Evolutionary conservation across 495 filamentous ascomycete species (phyloP).

Genomic region (Gamarada debralockiae): DNA sequence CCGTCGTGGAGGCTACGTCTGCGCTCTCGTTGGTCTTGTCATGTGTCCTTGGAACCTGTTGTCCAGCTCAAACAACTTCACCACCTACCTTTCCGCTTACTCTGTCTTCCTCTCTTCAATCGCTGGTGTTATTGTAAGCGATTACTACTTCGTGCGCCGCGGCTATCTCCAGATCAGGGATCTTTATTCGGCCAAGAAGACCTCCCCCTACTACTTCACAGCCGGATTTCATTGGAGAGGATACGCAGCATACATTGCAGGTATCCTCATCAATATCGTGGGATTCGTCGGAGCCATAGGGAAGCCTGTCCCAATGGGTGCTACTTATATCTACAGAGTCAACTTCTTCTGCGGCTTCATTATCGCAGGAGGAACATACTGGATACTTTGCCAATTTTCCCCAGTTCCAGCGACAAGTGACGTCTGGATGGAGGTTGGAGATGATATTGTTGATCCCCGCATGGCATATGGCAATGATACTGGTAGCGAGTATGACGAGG

Average conservation of each 20-base stretch:
- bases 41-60: constrained; percentile 92
- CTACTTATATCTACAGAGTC: constrained; percentile 82
- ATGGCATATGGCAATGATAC: constrained; percentile 40
- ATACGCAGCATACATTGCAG: constrained; percentile 78
- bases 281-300: constrained; percentile 86
- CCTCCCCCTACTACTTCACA: constrained; percentile 68
- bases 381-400: constrained; percentile 57
- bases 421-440: constrained; percentile 77
- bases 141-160: constrained; percentile 85
- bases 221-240: constrained; percentile 78
- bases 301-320: constrained; percentile 62
- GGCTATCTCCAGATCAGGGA: constrained; percentile 78
- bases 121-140: constrained; percentile 82
- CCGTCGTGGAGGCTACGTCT: constrained; percentile 86
- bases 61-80: constrained; percentile 77
- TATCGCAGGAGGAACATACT: constrained; percentile 67
- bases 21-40: constrained; percentile 74
- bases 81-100: constrained; percentile 91
- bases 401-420: constrained; percentile 73
- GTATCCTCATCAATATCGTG: constrained; percentile 89
- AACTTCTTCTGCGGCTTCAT: constrained; percentile 88
- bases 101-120: constrained; percentile 94
- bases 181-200: constrained; percentile 69
- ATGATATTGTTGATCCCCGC: constrained; percentile 51
- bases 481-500: constrained; percentile 16